A percentile compares a stretch with the other conserved stretches of the same genome.
Conservation (phyloP, 768 basidiomycete genomes). For the Tremella mesenterica region DNA sequence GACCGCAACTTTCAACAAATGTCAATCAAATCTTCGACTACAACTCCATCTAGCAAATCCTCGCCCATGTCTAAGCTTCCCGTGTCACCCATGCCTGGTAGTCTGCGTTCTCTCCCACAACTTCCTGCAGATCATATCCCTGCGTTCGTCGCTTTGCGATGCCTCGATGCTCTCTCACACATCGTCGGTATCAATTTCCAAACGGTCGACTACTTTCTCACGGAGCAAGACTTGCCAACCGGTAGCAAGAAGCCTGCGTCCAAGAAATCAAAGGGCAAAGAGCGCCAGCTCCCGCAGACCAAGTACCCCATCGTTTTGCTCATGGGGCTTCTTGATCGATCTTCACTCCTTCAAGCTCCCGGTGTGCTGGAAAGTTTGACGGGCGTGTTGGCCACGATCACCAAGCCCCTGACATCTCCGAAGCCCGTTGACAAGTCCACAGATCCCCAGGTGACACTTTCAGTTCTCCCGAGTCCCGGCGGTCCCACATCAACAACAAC, state of each 20-base stretch:
- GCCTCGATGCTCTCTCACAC: conserved; percentile 78
- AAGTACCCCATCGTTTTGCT: conserved; percentile 88
- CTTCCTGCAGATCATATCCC: conserved; percentile 67
- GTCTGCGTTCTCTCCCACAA: conserved; percentile 48
- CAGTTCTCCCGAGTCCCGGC: not conserved
- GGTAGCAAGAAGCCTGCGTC: conserved; percentile 49
- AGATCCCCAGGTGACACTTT: not conserved
- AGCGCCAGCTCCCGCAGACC: conserved; percentile 61
- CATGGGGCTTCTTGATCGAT: conserved; percentile 76
- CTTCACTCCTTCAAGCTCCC: conserved; percentile 73
- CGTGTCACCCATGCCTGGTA: conserved; percentile 44
- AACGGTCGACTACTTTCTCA: conserved; percentile 86
- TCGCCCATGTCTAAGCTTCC: conserved; percentile 55
- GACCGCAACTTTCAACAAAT: conserved; percentile 90
- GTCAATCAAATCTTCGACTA: conserved; percentile 56
- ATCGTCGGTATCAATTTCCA: conserved; percentile 77
- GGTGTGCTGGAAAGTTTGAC: conserved; percentile 91
- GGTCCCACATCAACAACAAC: too few species aligned
- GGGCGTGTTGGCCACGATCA: conserved; percentile 74
- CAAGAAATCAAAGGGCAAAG: conserved; percentile 90
- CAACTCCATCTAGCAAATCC: conserved; percentile 49
- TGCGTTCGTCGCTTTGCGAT: conserved; percentile 86
- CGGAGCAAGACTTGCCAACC: conserved; percentile 82
- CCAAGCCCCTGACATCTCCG: conserved; percentile 57
- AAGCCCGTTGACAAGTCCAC: not conserved